phyloP scores from a whole-genome alignment of 495 filamentous ascomycete genomes.

The Aspergillus affinis region DNA sequence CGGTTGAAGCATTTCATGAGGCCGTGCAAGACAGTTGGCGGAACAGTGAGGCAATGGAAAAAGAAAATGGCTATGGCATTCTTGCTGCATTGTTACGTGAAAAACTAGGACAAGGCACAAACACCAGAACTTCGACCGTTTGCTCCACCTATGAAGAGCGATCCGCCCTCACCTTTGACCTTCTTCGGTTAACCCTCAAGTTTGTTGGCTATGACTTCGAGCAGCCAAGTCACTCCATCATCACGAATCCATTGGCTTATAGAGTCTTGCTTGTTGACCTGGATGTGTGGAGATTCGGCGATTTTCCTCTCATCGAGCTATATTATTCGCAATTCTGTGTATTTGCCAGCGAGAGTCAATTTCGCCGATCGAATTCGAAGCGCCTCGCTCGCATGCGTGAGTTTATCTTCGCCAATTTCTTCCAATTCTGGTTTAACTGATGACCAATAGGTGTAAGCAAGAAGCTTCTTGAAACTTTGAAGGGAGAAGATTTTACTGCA shows the following conservation, averaged over 20 bases:
- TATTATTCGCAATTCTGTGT: slow-evolving; percentile 90
- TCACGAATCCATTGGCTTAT: slow-evolving; percentile 93
- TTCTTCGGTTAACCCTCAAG: slow-evolving; percentile 72
- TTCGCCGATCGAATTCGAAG: slow-evolving; percentile 87
- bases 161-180: slow-evolving; percentile 63
- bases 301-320: slow-evolving; percentile 68
- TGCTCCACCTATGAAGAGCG: slow-evolving; percentile 47
- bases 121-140: slow-evolving; percentile 37
- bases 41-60: slow-evolving; percentile 98
- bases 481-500: slow-evolving; percentile 71
- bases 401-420: slow-evolving; percentile 31
- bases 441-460: slow-evolving; percentile 73
- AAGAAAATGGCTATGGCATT: slow-evolving; percentile 91
- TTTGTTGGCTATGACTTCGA: slow-evolving; percentile 85
- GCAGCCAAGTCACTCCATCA: slow-evolving; percentile 78
- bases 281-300: slow-evolving; percentile 84
- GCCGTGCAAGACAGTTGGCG: slow-evolving; percentile 87
- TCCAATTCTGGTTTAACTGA: slow-evolving; percentile 18
- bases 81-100: slow-evolving; percentile 72
- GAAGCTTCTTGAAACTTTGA: slow-evolving; percentile 83
- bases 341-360: slow-evolving; percentile 81
- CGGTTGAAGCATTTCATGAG: slow-evolving; percentile 80
- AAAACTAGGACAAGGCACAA: slow-evolving; percentile 55
- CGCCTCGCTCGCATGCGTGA: slow-evolving; percentile 86
- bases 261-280: slow-evolving; percentile 87